Conservation (phyloP, 2,329 filamentous ascomycete species). For the Pyrenophora graminea region DNA sequence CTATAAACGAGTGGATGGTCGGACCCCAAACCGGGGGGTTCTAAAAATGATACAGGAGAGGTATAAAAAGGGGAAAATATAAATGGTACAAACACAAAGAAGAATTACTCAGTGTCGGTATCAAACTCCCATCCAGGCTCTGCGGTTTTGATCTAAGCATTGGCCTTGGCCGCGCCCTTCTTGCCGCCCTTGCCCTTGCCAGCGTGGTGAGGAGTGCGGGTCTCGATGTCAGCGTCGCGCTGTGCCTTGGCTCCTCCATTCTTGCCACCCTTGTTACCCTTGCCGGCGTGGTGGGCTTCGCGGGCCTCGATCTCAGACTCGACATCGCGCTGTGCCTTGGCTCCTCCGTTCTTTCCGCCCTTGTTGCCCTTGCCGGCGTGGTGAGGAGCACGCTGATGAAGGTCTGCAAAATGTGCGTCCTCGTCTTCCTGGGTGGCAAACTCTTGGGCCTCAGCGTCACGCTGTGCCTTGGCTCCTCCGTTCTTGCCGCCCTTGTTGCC, state of each 20-base stretch:
- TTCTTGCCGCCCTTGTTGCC: not conserved
- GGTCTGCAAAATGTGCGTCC: conserved; percentile 17
- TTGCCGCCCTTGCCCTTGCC: conserved; percentile 7
- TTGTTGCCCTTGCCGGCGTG: conserved; percentile 13
- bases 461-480: not conserved
- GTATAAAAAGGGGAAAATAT: too few species aligned
- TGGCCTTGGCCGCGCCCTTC: conserved; percentile 17
- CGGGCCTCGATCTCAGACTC: not conserved
- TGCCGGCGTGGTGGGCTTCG: conserved; percentile 7
- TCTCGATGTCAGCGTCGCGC: not conserved
- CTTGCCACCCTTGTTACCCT: not conserved
- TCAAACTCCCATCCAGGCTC: too few species aligned
- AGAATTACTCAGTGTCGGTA: too few species aligned
- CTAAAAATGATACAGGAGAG: too few species aligned
- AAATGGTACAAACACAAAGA: too few species aligned
- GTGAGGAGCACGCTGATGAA: conserved; percentile 8
- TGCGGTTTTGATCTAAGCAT: too few species aligned
- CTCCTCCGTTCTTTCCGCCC: not conserved
- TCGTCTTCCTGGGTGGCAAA: conserved; percentile 5
- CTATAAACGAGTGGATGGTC: too few species aligned
- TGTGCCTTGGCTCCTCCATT: not conserved
- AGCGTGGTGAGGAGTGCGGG: conserved; percentile 4
- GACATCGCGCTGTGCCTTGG: not conserved
- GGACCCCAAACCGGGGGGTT: too few species aligned
- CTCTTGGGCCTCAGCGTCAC: not conserved